phyloP scores from a whole-genome alignment of 2,329 filamentous ascomycete genomes.

The Malbranchea cinnamomea region DNA sequence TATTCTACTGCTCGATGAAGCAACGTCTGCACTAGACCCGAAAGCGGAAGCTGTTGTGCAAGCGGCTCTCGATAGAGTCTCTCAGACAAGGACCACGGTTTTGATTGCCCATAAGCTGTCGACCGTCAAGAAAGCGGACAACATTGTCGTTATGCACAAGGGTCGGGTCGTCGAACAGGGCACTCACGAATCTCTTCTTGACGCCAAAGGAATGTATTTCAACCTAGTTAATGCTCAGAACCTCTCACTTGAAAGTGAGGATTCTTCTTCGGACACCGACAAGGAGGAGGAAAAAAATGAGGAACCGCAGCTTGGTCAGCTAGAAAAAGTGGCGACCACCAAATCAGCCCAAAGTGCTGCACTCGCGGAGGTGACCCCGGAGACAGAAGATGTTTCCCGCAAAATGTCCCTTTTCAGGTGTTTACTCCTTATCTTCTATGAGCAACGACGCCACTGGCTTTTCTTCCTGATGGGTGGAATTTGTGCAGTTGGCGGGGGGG shows the following conservation, averaged over 20 bases:
- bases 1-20: slow-evolving; percentile 74
- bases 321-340: slow-evolving; percentile 6
- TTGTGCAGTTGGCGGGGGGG: slow-evolving; percentile 23
- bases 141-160: slow-evolving; percentile 73
- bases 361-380: slow-evolving; percentile 3
- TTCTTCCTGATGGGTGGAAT: slow-evolving; percentile 24
- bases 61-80: slow-evolving; percentile 64
- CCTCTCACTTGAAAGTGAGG: slow-evolving; percentile 6
- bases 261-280: slow-evolving; percentile 6
- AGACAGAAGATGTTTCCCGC: slow-evolving; percentile 7
- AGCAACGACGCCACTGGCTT: slow-evolving; percentile 21
- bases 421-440: slow-evolving; percentile 22
- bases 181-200: slow-evolving; percentile 59
- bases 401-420: slow-evolving; percentile 19
- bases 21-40: slow-evolving; percentile 72
- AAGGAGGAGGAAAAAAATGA: slow-evolving; percentile 3
- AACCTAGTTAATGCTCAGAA: slow-evolving; percentile 55
- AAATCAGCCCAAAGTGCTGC: slow-evolving; percentile 6
- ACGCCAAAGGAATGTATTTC: slow-evolving; percentile 53
- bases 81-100: slow-evolving; percentile 67
- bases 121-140: slow-evolving; percentile 75
- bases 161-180: slow-evolving; percentile 80
- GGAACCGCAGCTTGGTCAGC: not conserved
- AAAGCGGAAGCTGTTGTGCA: slow-evolving; percentile 79
- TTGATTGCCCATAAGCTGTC: slow-evolving; percentile 78